Conservation (phyloP, 345 rosid genomes). For the Laguncularia racemosa region DNA sequence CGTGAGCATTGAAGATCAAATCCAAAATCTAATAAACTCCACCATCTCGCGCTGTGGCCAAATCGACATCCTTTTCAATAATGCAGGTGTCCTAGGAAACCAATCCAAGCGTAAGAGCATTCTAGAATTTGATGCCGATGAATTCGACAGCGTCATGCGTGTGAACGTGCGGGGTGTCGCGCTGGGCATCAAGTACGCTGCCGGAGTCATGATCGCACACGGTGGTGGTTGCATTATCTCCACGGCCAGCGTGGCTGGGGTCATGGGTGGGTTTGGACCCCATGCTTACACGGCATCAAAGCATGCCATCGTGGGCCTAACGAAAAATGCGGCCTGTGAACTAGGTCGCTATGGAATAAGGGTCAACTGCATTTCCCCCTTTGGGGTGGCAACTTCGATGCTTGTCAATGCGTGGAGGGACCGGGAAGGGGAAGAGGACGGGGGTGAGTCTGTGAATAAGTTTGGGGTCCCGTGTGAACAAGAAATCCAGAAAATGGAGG, state of each 20-base stretch:
- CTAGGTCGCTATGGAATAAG: constrained; percentile 14
- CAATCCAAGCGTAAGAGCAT: constrained; percentile 16
- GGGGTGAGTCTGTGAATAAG: background rate
- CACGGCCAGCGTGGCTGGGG: constrained; percentile 13
- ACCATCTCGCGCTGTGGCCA: constrained; percentile 10
- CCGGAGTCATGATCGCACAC: constrained; percentile 14
- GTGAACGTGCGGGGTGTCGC: constrained; percentile 13
- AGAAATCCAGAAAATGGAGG: constrained; percentile 16
- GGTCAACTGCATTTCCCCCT: constrained; percentile 20
- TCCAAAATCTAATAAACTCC: constrained; percentile 9
- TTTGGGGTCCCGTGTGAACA: constrained; percentile 1
- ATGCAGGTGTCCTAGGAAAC: constrained; percentile 16
- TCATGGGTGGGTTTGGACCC: constrained; percentile 15
- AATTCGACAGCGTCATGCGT: constrained; percentile 10
- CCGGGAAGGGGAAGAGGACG: constrained; percentile 3
- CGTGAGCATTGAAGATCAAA: constrained; percentile 10
- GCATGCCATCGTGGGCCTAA: constrained; percentile 17
- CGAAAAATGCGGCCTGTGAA: constrained; percentile 14
- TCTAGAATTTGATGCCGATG: constrained; percentile 8
- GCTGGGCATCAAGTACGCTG: constrained; percentile 12
- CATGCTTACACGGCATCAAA: constrained; percentile 16
- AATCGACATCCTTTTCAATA: constrained; percentile 16
- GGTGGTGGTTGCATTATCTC: constrained; percentile 17
- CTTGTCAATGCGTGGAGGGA: constrained; percentile 11
- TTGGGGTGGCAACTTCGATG: constrained; percentile 20